Conservation (phyloP, 2,329 filamentous ascomycete species). For the Ophiostoma quercus region DNA sequence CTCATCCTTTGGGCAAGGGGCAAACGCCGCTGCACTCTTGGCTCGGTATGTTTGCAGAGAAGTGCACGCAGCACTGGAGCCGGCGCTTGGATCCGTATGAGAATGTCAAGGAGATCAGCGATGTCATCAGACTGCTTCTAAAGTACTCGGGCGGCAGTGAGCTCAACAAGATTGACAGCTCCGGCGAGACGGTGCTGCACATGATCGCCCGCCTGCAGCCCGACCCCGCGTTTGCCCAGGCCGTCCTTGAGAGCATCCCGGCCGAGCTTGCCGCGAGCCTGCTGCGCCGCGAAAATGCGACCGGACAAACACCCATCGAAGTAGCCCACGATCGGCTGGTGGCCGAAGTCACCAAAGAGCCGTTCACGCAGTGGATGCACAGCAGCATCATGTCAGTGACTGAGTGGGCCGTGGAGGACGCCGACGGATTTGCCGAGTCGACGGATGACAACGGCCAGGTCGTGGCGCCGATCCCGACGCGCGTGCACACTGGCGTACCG, state of each 20-base stretch:
- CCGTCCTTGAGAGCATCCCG: conserved; percentile 52
- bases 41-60: neutral
- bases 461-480: neutral
- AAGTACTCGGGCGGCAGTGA: conserved; percentile 51
- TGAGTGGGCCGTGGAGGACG: neutral
- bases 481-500: neutral
- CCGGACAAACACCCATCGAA: conserved; percentile 62
- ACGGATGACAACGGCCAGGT: neutral
- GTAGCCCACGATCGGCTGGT: neutral
- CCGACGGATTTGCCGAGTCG: neutral
- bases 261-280: conserved; percentile 38
- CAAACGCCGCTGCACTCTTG: neutral
- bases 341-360: neutral
- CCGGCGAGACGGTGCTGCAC: conserved; percentile 62
- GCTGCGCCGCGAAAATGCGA: conserved; percentile 67
- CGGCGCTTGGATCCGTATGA: neutral
- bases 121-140: conserved; percentile 44
- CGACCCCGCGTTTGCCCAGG: conserved; percentile 18
- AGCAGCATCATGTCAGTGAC: neutral
- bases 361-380: neutral
- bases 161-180: conserved; percentile 55
- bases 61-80: neutral
- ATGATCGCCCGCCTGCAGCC: conserved; percentile 41
- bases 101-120: neutral
- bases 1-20: neutral